Evolutionary conservation across 140 eudicot genomes (phyloP).

Genomic region (Ambrosia hybrid): DNA sequence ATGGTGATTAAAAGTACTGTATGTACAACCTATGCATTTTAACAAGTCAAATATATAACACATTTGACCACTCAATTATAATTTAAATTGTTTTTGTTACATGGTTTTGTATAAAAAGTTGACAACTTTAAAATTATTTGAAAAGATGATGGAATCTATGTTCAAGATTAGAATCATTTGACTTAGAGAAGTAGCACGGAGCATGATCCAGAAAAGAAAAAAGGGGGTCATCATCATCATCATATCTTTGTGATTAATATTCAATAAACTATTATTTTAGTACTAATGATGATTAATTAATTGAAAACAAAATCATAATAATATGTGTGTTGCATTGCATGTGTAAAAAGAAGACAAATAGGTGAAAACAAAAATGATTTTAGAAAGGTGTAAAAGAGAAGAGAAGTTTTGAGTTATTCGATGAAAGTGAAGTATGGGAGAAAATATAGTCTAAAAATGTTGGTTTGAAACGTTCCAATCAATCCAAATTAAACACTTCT

Average conservation of each 20-base stretch:
- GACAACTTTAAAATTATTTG: constrained; percentile 8
- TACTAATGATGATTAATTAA: constrained; percentile 7
- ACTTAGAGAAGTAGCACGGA: constrained; percentile 32
- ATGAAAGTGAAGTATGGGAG: constrained; percentile 65
- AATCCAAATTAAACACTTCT: constrained; percentile 42
- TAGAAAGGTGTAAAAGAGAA: constrained; percentile 34
- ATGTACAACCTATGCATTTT: constrained; percentile 29
- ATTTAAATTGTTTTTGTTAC: neutral
- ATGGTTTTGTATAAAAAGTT: constrained; percentile 19
- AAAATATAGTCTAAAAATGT: constrained; percentile 40
- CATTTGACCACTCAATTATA: constrained; percentile 16
- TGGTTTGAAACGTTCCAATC: constrained; percentile 62
- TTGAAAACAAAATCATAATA: neutral
- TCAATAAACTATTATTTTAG: neutral
- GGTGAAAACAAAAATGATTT: constrained; percentile 53
- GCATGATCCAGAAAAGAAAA: constrained; percentile 33
- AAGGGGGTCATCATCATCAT: constrained; percentile 42
- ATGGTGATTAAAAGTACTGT: constrained; percentile 47
- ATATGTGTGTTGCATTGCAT: constrained; percentile 28
- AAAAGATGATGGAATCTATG: constrained; percentile 41
- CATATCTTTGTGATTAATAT: constrained; percentile 51
- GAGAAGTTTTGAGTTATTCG: constrained; percentile 42
- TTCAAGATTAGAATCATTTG: constrained; percentile 40
- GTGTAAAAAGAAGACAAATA: constrained; percentile 47
- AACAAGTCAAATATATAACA: constrained; percentile 10